These are phyloP conservation scores for Leccinum rimulosum DNA, from an alignment of 768 basidiomycete species.

Conservation along the genomic window DNA sequence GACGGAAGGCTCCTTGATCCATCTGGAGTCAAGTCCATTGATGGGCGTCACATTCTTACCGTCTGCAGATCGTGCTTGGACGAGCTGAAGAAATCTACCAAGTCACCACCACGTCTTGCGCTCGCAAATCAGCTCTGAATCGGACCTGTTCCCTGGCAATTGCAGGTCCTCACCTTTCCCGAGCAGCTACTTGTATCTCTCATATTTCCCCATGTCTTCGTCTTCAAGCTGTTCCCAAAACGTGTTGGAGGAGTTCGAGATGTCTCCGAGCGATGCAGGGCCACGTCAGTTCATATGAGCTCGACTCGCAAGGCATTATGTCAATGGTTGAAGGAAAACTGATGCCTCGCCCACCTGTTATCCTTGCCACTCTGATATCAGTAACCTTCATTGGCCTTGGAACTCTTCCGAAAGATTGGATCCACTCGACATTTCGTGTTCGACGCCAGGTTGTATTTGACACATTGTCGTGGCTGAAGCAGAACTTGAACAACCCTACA, in stretches of 20 bases:
- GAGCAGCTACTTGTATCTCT: not conserved
- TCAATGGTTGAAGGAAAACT: too few relatives aligned
- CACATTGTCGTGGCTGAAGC: constrained; percentile 37
- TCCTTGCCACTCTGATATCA: too few relatives aligned
- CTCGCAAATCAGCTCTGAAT: too few relatives aligned
- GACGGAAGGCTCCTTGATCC: too few relatives aligned
- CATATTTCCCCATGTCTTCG: not conserved
- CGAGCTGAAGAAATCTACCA: too few relatives aligned
- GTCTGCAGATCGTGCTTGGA: too few relatives aligned
- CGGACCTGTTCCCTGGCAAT: too few relatives aligned
- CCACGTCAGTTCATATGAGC: constrained; percentile 33
- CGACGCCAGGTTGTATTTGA: constrained; percentile 21
- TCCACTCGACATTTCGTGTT: constrained; percentile 34
- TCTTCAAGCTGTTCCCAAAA: not conserved
- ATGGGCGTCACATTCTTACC: too few relatives aligned
- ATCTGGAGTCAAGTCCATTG: too few relatives aligned
- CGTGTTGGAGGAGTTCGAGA: not conserved
- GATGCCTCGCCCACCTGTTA: too few relatives aligned
- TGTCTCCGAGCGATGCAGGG: constrained; percentile 32
- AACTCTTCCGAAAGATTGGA: constrained; percentile 25
- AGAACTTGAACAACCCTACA: constrained; percentile 25
- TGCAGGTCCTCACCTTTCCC: not conserved
- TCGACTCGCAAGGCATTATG: constrained; percentile 18
- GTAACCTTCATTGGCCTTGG: constrained; percentile 37
- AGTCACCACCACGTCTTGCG: too few relatives aligned